Base-by-base conservation (phyloP, 768 basidiomycete genomes). In the Auricularia sp. region DNA sequence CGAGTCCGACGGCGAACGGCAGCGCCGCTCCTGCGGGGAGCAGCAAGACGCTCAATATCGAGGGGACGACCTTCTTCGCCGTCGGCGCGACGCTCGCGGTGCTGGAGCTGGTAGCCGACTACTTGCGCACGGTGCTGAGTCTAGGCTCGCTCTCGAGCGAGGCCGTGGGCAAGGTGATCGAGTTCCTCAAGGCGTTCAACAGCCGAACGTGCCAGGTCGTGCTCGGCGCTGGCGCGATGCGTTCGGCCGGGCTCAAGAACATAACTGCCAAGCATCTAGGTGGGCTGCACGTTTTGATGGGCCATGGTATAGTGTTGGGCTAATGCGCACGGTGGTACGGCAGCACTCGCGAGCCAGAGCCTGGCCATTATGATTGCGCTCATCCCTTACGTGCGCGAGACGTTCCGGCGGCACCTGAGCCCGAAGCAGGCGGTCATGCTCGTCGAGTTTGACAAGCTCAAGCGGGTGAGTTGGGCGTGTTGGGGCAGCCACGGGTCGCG, bases 191-290 rank as follows among this genome's bases (percentile, higher is more conserved):
- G 77, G 89, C 94, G 34, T 98, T 96, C 80, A 99, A 99, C 74
- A 98, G 96, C 36, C 80, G 97, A 69, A 96, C 94, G 2, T 99
- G 97, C 75, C 97, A 98, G 74, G 95, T 98, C 56, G 97, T 99
- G 0, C 81, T 99, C 8, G 97, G 97, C 3, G 97, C 97, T 8
- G 97, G 97, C 14, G 97, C 97, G n/a, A 98, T 98, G 95, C 82
- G 94, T 54, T 94, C 92, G 18, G 97, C 97, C 21, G 97, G 97
- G 5, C 77, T 99, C 71, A 98, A 92, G 77, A 96, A 98, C 73
- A 99, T 99, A 73, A 98, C 97, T 0, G 97, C 97, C 47, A 97
- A 94, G 75, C 96, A 99, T 79, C 82, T 99, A 29, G 94, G 94
- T 92, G 56, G 24, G 18, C 14, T 35, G 16, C 56, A 6, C 56